Evolutionary conservation across 1,284 basidiomycete species (phyloP).

Genomic region (Paramarasmius palmivorus): DNA sequence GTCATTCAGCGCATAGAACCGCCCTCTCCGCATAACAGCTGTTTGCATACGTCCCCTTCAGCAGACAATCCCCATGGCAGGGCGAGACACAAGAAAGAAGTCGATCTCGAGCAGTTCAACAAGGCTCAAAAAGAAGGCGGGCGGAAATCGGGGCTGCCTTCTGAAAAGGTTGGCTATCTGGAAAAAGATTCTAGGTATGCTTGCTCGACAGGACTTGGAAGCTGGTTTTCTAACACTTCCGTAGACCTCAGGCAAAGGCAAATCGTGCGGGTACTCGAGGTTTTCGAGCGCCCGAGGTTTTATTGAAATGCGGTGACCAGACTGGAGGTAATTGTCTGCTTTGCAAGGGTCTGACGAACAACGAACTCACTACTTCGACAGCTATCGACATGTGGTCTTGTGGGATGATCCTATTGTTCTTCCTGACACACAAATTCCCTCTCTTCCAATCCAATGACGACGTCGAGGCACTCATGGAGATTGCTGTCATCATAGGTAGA

Average conservation of each 20-base stretch:
- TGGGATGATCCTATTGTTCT: constrained; percentile 91
- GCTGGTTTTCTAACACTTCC: constrained; percentile 1
- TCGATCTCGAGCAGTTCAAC: constrained; percentile 46
- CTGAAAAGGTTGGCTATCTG: constrained; percentile 75
- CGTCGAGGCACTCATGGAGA: constrained; percentile 93
- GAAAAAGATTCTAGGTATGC: constrained; percentile 65
- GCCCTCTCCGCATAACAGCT: constrained; percentile 51
- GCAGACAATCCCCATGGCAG: constrained; percentile 66
- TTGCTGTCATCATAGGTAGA: constrained; percentile 86
- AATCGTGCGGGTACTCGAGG: constrained; percentile 97
- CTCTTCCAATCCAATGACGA: constrained; percentile 96
- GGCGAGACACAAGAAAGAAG: constrained; percentile 37
- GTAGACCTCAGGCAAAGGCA: constrained; percentile 84
- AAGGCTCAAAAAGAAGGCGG: constrained; percentile 64
- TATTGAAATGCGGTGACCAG: constrained; percentile 95
- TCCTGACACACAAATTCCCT: constrained; percentile 92
- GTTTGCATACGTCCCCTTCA: constrained; percentile 73
- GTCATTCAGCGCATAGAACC: constrained; percentile 55
- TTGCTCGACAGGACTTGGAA: not conserved
- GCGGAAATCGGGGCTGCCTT: constrained; percentile 48
- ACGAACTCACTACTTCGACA: constrained; percentile 5
- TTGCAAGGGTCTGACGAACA: too few species aligned
- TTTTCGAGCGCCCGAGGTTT: constrained; percentile 95
- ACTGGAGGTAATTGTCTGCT: constrained; percentile 75
- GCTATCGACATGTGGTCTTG: constrained; percentile 98